These are phyloP conservation scores for Serendipita sp. DNA, from an alignment of 768 basidiomycete genomes.

Conservation along the genomic window DNA sequence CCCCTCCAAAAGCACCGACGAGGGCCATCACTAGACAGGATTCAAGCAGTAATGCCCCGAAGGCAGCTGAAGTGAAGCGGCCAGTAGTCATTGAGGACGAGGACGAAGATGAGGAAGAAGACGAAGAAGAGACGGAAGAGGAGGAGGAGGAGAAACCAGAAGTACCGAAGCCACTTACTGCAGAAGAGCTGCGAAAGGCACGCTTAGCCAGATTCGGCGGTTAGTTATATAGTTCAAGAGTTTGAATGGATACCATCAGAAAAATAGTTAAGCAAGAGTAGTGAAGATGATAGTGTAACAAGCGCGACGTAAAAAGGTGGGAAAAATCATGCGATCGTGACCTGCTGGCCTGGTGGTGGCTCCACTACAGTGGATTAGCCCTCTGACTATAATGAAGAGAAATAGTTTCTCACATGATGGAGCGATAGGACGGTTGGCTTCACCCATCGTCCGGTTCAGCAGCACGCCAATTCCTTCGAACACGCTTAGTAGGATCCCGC, in stretches of 20 bases:
- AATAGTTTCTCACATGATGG: constrained; percentile 44
- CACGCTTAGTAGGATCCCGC: constrained; percentile 88
- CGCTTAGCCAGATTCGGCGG: neutral
- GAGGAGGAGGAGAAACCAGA: constrained; percentile 17
- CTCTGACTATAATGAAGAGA: neutral
- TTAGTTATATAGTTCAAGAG: neutral
- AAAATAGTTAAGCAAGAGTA: constrained; percentile 1
- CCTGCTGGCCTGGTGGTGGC: neutral
- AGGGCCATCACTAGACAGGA: neutral
- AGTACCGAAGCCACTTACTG: neutral
- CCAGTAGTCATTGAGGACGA: constrained; percentile 22
- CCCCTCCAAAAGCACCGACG: constrained; percentile 14
- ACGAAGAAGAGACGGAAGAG: constrained; percentile 22
- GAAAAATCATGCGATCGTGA: neutral
- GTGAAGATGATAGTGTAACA: constrained; percentile 2
- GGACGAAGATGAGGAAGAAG: constrained; percentile 25
- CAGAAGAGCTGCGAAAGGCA: neutral
- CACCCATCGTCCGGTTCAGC: constrained; percentile 74
- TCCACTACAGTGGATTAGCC: neutral
- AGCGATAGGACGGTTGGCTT: constrained; percentile 62
- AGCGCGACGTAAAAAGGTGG: neutral
- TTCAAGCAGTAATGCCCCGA: constrained; percentile 3
- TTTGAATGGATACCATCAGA: neutral
- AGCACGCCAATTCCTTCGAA: constrained; percentile 93
- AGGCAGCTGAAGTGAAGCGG: neutral